phyloP scores from a whole-genome alignment of 495 filamentous ascomycete genomes.

The Xylaria longipes region DNA sequence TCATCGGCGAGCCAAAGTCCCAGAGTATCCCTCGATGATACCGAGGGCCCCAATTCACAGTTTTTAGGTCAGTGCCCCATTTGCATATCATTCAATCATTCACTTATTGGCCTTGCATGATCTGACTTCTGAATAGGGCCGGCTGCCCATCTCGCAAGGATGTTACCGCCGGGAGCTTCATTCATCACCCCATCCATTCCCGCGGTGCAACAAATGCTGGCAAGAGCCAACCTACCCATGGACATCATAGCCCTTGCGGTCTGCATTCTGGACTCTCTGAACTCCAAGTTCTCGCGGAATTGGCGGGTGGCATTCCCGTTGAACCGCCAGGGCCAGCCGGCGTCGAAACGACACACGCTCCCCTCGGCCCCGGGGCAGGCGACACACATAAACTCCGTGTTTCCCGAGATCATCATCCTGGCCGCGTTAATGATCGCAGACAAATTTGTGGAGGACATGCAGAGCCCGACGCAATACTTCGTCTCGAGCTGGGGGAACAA shows the following conservation, averaged over 20 bases:
- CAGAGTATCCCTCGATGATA: constrained; percentile 49
- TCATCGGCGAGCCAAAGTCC: constrained; percentile 50
- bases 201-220: constrained; percentile 58
- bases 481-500: constrained; percentile 51
- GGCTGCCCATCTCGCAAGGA: constrained; percentile 61
- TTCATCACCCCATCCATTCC: constrained; percentile 55
- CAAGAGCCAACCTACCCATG: constrained; percentile 54
- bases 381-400: constrained; percentile 59
- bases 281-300: constrained; percentile 58
- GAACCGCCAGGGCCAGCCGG: constrained; percentile 26
- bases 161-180: constrained; percentile 60
- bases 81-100: background rate
- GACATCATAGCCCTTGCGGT: constrained; percentile 60
- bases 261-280: constrained; percentile 62
- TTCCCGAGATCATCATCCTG: constrained; percentile 59
- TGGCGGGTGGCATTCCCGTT: constrained; percentile 60
- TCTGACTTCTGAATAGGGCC: constrained; percentile 49
- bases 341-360: constrained; percentile 53
- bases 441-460: constrained; percentile 60
- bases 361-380: constrained; percentile 47
- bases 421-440: constrained; percentile 56
- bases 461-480: constrained; percentile 52
- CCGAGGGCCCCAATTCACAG: constrained; percentile 47
- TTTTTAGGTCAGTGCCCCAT: constrained; percentile 52
- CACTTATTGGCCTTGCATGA: background rate